Percentiles rank a stretch among this genome's conserved stretches.
phyloP scores from a whole-genome alignment of 2,329 filamentous ascomycete species.

The Neophaeococcomyces aloes region DNA sequence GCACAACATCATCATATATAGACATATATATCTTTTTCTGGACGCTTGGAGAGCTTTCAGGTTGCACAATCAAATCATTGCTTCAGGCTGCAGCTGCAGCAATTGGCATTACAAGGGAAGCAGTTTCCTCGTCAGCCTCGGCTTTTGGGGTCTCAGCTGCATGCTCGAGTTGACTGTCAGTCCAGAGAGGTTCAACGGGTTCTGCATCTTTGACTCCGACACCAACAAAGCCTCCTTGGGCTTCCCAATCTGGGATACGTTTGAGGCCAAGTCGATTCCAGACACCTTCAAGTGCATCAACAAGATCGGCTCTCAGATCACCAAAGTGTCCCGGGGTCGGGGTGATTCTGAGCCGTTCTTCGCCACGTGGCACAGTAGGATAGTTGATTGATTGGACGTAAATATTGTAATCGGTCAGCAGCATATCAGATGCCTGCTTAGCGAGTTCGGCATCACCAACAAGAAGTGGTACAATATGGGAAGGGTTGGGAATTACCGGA shows the following conservation, averaged over 20 bases:
- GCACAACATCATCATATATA: not conserved
- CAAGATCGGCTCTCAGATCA: constrained; percentile 74
- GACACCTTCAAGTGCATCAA: constrained; percentile 72
- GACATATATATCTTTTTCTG: not conserved
- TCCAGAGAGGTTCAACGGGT: constrained; percentile 72
- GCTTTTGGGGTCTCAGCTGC: constrained; percentile 11
- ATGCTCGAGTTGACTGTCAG: constrained; percentile 60
- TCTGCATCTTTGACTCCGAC: constrained; percentile 63
- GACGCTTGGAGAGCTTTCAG: not conserved
- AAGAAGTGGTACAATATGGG: constrained; percentile 86
- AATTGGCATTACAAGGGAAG: constrained; percentile 12
- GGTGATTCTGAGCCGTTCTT: constrained; percentile 91
- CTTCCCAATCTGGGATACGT: constrained; percentile 84
- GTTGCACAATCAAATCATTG: not conserved
- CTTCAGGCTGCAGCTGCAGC: constrained; percentile 18
- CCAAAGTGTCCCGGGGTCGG: constrained; percentile 86
- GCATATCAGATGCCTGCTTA: constrained; percentile 82
- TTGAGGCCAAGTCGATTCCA: constrained; percentile 85
- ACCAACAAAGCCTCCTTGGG: constrained; percentile 84
- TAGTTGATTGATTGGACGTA: constrained; percentile 99
- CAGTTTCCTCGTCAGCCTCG: constrained; percentile 10
- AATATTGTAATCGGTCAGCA: constrained; percentile 80
- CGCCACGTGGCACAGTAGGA: constrained; percentile 93
- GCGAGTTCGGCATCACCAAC: constrained; percentile 90
- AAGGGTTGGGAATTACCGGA: constrained; percentile 94